A percentile compares a stretch with the other conserved stretches of the same genome.
Evolutionary conservation across 2,329 filamentous ascomycete species (phyloP).

Genomic region (Aureobasidium sp.): DNA sequence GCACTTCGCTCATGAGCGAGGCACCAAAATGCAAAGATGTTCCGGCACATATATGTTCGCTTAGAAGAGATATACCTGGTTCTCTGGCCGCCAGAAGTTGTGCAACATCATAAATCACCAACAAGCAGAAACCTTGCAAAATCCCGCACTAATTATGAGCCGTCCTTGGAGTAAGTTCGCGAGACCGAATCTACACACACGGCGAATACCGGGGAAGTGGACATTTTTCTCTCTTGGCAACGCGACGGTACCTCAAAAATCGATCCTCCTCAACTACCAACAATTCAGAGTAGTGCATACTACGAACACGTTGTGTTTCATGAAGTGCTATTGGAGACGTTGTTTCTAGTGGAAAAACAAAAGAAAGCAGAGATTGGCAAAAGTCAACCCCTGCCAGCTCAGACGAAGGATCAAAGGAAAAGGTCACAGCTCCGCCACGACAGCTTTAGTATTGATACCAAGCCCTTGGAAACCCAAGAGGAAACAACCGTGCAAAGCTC

Average conservation of each 20-base stretch:
- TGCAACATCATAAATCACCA: background rate
- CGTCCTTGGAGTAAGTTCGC: background rate
- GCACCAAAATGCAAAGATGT: background rate
- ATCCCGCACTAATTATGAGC: background rate
- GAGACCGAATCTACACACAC: background rate
- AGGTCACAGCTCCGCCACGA: background rate
- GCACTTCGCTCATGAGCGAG: background rate
- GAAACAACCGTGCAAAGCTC: background rate
- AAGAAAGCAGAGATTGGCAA: background rate
- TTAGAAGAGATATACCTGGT: background rate
- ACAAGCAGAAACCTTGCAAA: background rate
- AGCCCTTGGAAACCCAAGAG: background rate
- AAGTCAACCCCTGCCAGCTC: background rate
- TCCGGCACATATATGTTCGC: background rate
- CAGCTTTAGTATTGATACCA: background rate
- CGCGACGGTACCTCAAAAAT: background rate
- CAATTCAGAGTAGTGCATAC: background rate
- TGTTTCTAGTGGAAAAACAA: background rate
- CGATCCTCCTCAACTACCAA: background rate
- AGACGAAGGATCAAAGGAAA: background rate
- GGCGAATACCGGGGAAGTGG: slow-evolving; percentile 3
- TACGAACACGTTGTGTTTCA: background rate
- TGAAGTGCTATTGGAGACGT: background rate
- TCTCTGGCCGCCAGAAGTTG: background rate
- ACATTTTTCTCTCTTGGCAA: background rate